These are phyloP conservation scores for Aspergillus sclerotiicarbonarius DNA, from an alignment of 495 filamentous ascomycete genomes.

Conservation along the genomic window DNA sequence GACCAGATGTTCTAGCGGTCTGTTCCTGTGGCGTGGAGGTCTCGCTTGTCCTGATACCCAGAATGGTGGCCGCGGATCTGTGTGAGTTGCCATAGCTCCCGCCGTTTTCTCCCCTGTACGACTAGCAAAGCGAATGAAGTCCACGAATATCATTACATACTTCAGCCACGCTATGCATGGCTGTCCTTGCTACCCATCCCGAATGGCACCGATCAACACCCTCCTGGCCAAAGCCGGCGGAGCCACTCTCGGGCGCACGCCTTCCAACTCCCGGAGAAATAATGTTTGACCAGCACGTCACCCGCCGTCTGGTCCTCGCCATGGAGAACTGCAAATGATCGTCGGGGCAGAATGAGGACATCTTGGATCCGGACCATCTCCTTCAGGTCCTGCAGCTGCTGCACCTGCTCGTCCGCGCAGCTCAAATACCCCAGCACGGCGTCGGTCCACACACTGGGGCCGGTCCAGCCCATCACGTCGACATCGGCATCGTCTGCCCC, in stretches of 20 bases:
- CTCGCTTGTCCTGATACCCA: too few species aligned
- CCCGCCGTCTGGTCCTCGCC: not conserved
- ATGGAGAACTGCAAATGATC: not conserved
- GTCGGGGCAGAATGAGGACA: not conserved
- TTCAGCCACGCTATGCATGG: not conserved
- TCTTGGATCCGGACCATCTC: not conserved
- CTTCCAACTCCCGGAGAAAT: constrained; percentile 42
- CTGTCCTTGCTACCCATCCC: too few species aligned
- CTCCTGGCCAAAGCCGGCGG: not conserved
- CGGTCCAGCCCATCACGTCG: not conserved
- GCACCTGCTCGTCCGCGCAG: not conserved
- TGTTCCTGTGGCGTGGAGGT: too few species aligned
- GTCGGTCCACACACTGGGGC: not conserved
- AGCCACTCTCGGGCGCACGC: not conserved
- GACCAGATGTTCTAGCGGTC: constrained; percentile 26
- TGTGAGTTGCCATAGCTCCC: too few species aligned
- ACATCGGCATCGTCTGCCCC: not conserved
- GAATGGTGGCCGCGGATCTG: too few species aligned
- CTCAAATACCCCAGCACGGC: not conserved
- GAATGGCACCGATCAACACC: not conserved
- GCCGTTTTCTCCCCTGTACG: not conserved
- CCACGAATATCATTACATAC: not conserved
- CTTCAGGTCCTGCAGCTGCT: not conserved
- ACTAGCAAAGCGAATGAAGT: not conserved
- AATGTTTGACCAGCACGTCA: not conserved